These are phyloP conservation scores for Xylaria acuta DNA, from an alignment of 495 filamentous ascomycete genomes.

Conservation along the genomic window DNA sequence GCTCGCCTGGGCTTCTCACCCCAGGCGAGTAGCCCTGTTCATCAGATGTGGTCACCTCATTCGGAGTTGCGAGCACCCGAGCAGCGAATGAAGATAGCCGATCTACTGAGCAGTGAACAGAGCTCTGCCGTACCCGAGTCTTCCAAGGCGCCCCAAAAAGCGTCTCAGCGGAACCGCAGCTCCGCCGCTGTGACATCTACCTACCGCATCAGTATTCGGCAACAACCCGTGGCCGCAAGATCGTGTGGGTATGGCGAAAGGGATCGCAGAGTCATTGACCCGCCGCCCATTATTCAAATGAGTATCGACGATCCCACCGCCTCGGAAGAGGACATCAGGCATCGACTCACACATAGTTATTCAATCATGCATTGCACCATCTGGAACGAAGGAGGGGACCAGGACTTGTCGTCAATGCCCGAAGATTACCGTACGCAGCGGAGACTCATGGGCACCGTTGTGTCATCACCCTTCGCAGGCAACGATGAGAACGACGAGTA, in stretches of 20 bases:
- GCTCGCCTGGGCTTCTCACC: conserved; percentile 28
- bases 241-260: conserved; percentile 94
- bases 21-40: conserved; percentile 26
- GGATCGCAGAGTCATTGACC: conserved; percentile 92
- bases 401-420: conserved; percentile 66
- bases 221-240: conserved; percentile 88
- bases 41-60: conserved; percentile 33
- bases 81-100: conserved; percentile 56
- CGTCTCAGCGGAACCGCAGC: conserved; percentile 28
- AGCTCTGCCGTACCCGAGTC: conserved; percentile 1
- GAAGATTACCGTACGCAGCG: conserved; percentile 67
- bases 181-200: conserved; percentile 29
- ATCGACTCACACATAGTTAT: conserved; percentile 72
- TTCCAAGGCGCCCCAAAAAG: conserved; percentile 37
- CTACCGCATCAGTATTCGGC: conserved; percentile 71
- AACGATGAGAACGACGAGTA: conserved; percentile 68
- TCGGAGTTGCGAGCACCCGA: conserved; percentile 37
- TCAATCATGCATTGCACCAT: conserved; percentile 84
- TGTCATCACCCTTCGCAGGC: conserved; percentile 75
- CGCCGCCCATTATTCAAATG: conserved; percentile 92
- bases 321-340: conserved; percentile 58
- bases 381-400: conserved; percentile 66
- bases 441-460: conserved; percentile 79
- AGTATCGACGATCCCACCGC: conserved; percentile 69
- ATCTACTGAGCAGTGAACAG: conserved; percentile 47